These are phyloP conservation scores for Metschnikowia hibisci DNA, from an alignment of 805 yeast species.

Conservation along the genomic window DNA sequence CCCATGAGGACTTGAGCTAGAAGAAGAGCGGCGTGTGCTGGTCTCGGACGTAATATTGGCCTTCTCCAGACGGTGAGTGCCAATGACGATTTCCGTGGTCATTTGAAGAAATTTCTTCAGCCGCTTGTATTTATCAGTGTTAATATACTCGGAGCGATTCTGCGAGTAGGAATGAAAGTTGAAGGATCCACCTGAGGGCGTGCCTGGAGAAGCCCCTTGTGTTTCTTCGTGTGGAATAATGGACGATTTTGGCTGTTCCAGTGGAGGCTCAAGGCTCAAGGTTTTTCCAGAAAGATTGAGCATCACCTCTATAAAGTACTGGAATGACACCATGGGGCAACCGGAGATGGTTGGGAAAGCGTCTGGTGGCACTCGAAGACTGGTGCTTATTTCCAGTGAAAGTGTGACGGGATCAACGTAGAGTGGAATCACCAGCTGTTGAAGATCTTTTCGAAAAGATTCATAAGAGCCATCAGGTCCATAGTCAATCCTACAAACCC, in stretches of 20 bases:
- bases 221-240: conserved; percentile 9
- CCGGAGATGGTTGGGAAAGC: conserved; percentile 80
- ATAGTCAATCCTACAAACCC: conserved; percentile 66
- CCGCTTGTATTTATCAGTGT: conserved; percentile 75
- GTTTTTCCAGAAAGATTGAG: conserved; percentile 72
- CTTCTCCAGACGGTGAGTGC: conserved; percentile 58
- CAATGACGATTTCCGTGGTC: conserved; percentile 75
- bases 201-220: conserved; percentile 11
- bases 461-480: conserved; percentile 60
- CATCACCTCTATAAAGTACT: conserved; percentile 78
- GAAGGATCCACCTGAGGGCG: conserved; percentile 19
- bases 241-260: conserved; percentile 15
- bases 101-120: conserved; percentile 75
- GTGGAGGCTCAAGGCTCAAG: conserved; percentile 24
- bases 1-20: conserved; percentile 2
- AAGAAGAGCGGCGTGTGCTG: conserved; percentile 2
- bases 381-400: conserved; percentile 54
- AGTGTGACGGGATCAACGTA: conserved; percentile 68
- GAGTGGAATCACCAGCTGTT: conserved; percentile 72
- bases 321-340: conserved; percentile 69
- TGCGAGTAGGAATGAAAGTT: conserved; percentile 21
- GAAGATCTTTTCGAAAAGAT: conserved; percentile 78
- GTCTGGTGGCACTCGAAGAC: conserved; percentile 74
- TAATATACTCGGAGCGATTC: conserved; percentile 48
- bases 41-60: not conserved